Conservation (phyloP, 2,329 filamentous ascomycete genomes). For the Xylariaceae sp. region DNA sequence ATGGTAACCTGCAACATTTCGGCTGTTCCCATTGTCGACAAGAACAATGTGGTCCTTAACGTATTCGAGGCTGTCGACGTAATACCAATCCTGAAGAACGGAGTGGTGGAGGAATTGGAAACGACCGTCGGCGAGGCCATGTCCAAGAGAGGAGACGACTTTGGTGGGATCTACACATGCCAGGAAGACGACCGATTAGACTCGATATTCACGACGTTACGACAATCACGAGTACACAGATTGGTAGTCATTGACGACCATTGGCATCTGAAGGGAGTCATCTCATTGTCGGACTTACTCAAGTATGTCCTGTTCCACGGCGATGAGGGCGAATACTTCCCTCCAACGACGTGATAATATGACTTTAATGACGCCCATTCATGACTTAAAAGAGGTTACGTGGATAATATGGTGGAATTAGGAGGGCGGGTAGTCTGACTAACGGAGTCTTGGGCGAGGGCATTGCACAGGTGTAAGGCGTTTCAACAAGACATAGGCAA, state of each 20-base stretch:
- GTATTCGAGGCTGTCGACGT: constrained; percentile 98
- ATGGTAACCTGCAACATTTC: constrained; percentile 93
- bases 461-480: constrained; percentile 33
- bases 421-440: constrained; percentile 10
- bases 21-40: constrained; percentile 87
- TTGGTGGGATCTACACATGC: constrained; percentile 95
- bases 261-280: constrained; percentile 77
- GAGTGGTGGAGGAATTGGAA: constrained; percentile 84
- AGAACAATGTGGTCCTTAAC: constrained; percentile 74
- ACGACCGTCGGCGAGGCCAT: constrained; percentile 85
- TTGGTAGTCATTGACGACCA: constrained; percentile 91
- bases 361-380: constrained; percentile 8
- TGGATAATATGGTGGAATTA: constrained; percentile 6
- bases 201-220: constrained; percentile 94
- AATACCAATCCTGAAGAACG: constrained; percentile 90
- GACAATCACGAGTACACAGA: constrained; percentile 89
- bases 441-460: constrained; percentile 10
- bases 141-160: constrained; percentile 82
- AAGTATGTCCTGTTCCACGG: constrained; percentile 87
- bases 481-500: constrained; percentile 24
- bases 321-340: constrained; percentile 53
- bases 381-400: constrained; percentile 5
- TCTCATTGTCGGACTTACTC: constrained; percentile 93
- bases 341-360: constrained; percentile 14
- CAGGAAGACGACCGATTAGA: constrained; percentile 86